These are phyloP conservation scores for Angomonas deanei DNA, from an alignment of 208 protist genomes.

Conservation along the genomic window DNA sequence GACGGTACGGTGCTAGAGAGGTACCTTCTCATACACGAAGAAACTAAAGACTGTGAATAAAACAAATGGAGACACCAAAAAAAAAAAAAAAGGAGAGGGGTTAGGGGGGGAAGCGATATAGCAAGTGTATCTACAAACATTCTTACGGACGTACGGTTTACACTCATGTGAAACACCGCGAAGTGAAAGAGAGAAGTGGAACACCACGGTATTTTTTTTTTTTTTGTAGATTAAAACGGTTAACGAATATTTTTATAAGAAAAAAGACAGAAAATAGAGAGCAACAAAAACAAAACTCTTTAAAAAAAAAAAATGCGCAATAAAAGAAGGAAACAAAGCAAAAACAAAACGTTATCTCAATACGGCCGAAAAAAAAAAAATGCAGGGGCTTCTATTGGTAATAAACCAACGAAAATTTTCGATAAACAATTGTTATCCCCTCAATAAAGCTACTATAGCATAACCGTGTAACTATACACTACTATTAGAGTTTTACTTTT, in stretches of 20 bases:
- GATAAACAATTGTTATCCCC: not conserved
- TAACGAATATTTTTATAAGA: not conserved
- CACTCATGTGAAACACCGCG: no score
- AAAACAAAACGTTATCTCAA: not conserved
- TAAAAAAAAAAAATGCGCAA: not conserved
- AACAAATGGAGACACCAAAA: conserved; percentile 1
- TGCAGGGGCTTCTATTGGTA: not conserved
- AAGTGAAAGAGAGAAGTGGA: no score
- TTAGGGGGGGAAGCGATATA: conserved; percentile 1
- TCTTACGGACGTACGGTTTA: no score
- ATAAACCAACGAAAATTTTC: not conserved
- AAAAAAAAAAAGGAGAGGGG: conserved; percentile 18
- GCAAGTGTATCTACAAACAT: no score
- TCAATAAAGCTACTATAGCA: no score
- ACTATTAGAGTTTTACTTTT: no score
- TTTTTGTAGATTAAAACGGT: not conserved
- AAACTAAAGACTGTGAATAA: not conserved
- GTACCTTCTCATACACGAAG: not conserved
- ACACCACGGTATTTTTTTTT: no score
- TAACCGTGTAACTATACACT: no score
- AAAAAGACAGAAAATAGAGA: not conserved
- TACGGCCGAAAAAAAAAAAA: no score
- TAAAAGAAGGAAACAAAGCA: not conserved
- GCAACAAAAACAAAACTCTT: not conserved
- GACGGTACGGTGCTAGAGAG: not conserved